Percentiles rank a stretch among this genome's conserved stretches.
Evolutionary conservation across 1,139 yeast genomes (phyloP).

Genomic region (Eremothecium sinecaudum): DNA sequence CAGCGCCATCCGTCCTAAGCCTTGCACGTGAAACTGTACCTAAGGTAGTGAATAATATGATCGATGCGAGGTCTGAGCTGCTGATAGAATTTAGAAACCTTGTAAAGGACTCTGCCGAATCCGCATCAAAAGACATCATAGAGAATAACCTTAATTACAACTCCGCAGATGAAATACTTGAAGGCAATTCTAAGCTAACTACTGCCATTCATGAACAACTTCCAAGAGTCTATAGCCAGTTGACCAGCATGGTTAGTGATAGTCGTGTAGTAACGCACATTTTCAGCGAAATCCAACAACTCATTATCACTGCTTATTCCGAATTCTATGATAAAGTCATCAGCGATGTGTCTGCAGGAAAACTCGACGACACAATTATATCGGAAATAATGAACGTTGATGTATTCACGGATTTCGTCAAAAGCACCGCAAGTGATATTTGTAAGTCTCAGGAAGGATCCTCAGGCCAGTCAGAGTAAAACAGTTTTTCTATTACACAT

Average conservation of each 20-base stretch:
- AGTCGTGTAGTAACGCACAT: slow-evolving; percentile 39
- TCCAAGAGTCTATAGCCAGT: slow-evolving; percentile 46
- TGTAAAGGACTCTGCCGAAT: slow-evolving; percentile 53
- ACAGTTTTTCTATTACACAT: too few species aligned
- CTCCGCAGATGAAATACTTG: slow-evolving; percentile 10
- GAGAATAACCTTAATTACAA: slow-evolving; percentile 16
- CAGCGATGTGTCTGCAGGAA: slow-evolving; percentile 22
- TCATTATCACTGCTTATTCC: slow-evolving; percentile 42
- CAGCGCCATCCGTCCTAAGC: slow-evolving; percentile 36
- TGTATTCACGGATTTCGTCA: slow-evolving; percentile 18
- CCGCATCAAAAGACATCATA: slow-evolving; percentile 33
- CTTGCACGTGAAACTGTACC: slow-evolving; percentile 67
- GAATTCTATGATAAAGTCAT: slow-evolving; percentile 33
- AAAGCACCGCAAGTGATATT: too few species aligned
- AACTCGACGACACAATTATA: slow-evolving; percentile 17
- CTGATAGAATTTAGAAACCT: slow-evolving; percentile 62
- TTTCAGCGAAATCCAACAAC: slow-evolving; percentile 53
- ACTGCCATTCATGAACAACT: slow-evolving; percentile 43
- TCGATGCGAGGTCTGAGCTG: slow-evolving; percentile 74
- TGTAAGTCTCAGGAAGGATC: too few species aligned
- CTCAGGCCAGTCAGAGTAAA: too few species aligned
- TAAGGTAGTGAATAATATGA: slow-evolving; percentile 72
- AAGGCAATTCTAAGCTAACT: slow-evolving; percentile 33
- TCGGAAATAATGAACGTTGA: slow-evolving; percentile 23
- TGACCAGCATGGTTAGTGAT: slow-evolving; percentile 40